Base-by-base conservation (phyloP, 1,284 basidiomycete genomes). In the Bondarzewia mesenterica region DNA sequence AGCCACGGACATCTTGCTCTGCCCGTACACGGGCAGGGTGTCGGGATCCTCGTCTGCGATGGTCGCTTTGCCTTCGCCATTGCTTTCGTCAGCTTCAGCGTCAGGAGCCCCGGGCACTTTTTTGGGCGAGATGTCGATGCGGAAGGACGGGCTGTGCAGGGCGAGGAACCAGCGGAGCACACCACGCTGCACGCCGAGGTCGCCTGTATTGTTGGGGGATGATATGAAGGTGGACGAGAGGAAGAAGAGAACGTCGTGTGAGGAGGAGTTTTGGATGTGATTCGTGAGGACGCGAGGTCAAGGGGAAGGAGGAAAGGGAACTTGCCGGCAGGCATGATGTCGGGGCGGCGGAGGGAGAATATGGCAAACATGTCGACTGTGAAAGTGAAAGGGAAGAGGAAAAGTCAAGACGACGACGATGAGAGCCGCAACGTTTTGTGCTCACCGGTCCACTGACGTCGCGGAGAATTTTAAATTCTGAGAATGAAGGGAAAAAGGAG, bases 361-460 rank as follows among this genome's bases (percentile, higher is more conserved):
- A 94, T 89, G 10, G 88, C 78, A 60, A 93, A 93, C 91, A 93
- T 93, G 60, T 92, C 82, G 14, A 91, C 86, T 73, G 64, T n/a
- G n/a, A n/a, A n/a, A n/a, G n/a, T n/a, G n/a, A n/a, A n/a, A n/a
- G n/a, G n/a, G 7, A 29, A 7, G 38, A 48, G 6, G n/a, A 40
- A n/a, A 5, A 40, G n/a, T 5, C 3, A 40, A 35, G 32, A 8
- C 32, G n/a, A n/a, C 32, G 14, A 16, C 1, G 8, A 16, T 15
- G 1, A 40, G 14, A 16, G 10, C 4, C 38, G 10, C 38, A 18
- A 16, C 4, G 20, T 12, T 5, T 8, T 10, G 21, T 22, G 6
- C 38, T 39, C 43, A 68, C 67, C 67, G 21, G 67, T 70, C 67
- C 65, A 70, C 68, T 69, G 47, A 12, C 50, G 15, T 12, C 37